Conservation (phyloP, 1,139 yeast species). For the Hanseniaspora gamundiae region DNA sequence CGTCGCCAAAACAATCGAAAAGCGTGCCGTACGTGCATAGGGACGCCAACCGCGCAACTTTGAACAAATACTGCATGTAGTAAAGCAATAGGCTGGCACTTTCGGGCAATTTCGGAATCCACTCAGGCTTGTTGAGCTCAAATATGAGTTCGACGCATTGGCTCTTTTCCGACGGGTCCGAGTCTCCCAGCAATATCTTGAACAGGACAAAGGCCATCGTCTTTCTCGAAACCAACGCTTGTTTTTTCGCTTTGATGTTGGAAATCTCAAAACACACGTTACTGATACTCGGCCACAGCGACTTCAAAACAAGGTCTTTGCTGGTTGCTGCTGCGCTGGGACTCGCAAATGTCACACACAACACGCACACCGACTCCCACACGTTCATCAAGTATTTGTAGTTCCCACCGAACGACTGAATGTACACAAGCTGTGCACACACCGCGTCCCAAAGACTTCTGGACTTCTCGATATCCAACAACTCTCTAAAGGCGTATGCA, state of each 20-base stretch:
- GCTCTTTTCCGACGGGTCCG: background rate
- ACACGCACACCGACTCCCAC: background rate
- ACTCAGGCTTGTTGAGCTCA: background rate
- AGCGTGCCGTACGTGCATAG: background rate
- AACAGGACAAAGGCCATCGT: background rate
- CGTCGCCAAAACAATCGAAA: background rate
- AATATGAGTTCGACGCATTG: background rate
- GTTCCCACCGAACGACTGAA: background rate
- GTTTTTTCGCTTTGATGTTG: background rate
- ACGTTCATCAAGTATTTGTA: background rate
- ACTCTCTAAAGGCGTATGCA: background rate
- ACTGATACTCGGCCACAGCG: background rate
- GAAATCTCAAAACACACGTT: background rate
- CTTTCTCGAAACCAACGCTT: constrained; percentile 1
- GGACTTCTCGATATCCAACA: background rate
- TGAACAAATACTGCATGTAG: background rate
- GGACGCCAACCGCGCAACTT: background rate
- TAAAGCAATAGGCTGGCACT: background rate
- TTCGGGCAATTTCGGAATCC: background rate
- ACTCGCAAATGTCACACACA: background rate
- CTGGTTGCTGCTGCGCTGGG: no score
- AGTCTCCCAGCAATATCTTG: background rate
- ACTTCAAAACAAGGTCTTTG: background rate
- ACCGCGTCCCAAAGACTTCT: background rate
- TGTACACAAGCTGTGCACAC: background rate